Conservation (phyloP, 148 eudicot species). For the Dysphania ambrosioides region DNA sequence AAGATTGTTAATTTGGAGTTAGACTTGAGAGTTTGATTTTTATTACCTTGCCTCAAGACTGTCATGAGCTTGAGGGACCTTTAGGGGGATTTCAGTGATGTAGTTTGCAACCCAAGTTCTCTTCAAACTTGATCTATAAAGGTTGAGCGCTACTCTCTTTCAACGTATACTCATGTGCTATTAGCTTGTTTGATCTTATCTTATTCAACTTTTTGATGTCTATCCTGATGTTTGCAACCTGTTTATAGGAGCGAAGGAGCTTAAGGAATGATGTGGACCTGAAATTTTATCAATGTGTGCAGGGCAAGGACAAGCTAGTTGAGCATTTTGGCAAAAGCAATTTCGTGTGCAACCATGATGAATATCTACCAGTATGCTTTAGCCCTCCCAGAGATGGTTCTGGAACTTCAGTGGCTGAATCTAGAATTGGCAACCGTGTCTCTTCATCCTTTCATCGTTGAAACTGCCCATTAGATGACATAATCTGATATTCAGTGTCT, state of each 20-base stretch:
- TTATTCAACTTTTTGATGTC: no score
- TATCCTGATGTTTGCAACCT: background rate
- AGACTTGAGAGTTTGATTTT: no score
- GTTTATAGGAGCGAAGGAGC: background rate
- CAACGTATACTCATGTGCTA: background rate
- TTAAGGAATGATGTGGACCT: background rate
- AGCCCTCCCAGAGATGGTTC: conserved; percentile 50
- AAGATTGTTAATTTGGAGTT: no score
- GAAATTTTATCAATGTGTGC: background rate
- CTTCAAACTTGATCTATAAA: no score
- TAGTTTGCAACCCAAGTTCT: no score
- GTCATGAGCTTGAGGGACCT: no score
- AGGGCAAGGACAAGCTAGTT: conserved; percentile 49
- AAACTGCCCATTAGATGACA: background rate
- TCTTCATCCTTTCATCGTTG: background rate
- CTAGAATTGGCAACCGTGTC: conserved; percentile 17
- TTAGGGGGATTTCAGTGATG: no score
- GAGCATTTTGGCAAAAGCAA: conserved; percentile 39
- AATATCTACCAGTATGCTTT: conserved; percentile 47
- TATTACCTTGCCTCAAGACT: no score
- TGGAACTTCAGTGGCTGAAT: conserved; percentile 7
- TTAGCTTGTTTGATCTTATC: no score
- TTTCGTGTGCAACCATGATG: conserved; percentile 45
- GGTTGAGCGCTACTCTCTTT: no score
- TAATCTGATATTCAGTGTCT: background rate